Evolutionary conservation across 805 yeast genomes (phyloP).

Genomic region (Lipomyces anomalus): DNA sequence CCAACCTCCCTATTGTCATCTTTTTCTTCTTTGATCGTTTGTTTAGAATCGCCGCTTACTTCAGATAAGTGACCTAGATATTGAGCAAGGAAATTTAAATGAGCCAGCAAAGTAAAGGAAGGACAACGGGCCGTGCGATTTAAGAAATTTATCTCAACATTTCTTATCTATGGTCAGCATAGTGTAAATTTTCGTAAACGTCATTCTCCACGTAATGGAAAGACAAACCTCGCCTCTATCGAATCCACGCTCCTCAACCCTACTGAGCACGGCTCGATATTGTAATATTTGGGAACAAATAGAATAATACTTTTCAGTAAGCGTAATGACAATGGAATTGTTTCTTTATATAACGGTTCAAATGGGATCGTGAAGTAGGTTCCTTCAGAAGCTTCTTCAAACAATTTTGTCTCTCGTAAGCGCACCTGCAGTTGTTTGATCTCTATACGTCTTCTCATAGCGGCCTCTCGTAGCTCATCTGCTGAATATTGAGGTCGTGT

Average conservation of each 20-base stretch:
- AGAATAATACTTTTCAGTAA: constrained; percentile 2
- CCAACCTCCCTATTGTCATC: no score
- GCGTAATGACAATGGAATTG: constrained; percentile 5
- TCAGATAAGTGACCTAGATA: constrained; percentile 4
- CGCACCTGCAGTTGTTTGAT: constrained; percentile 15
- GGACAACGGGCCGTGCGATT: constrained; percentile 3
- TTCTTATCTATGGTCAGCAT: neutral
- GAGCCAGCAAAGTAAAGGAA: constrained; percentile 23
- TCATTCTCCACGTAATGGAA: no score
- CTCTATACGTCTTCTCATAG: constrained; percentile 15
- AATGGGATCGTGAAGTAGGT: constrained; percentile 14
- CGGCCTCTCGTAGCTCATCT: constrained; percentile 7
- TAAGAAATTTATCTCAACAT: constrained; percentile 18
- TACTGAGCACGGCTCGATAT: constrained; percentile 19
- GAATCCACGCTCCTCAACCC: constrained; percentile 2
- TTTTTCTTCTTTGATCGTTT: constrained; percentile 16
- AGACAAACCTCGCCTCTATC: constrained; percentile 1
- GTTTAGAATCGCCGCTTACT: constrained; percentile 7
- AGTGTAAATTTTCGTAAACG: no score
- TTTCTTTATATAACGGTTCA: neutral
- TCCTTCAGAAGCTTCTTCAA: constrained; percentile 3
- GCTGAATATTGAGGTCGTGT: constrained; percentile 6
- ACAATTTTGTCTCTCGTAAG: constrained; percentile 5
- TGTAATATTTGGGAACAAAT: constrained; percentile 21
- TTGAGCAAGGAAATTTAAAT: constrained; percentile 21